Evolutionary conservation across 2,329 filamentous ascomycete genomes (phyloP).

Genomic region (Tolypocladium cylindrosporum): DNA sequence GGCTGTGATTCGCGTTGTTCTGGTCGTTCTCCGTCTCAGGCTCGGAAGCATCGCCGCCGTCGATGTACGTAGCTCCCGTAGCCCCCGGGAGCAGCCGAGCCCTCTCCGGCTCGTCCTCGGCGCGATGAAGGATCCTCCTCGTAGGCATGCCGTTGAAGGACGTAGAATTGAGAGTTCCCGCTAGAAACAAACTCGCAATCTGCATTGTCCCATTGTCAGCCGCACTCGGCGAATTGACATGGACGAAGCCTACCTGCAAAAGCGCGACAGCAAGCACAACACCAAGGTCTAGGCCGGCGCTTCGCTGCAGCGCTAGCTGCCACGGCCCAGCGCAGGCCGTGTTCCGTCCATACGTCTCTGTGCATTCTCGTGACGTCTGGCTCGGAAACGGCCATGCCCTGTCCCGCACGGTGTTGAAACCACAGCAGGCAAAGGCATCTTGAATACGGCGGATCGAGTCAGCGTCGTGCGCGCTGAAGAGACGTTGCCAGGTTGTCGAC

Average conservation of each 20-base stretch:
- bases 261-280: conserved; percentile 39
- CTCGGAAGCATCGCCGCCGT: too few species aligned
- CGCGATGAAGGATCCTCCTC: too few species aligned
- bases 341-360: conserved; percentile 29
- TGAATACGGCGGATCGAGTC: conserved; percentile 45
- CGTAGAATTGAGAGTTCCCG: too few species aligned
- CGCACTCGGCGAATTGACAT: too few species aligned
- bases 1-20: too few species aligned
- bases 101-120: too few species aligned
- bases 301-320: conserved; percentile 18
- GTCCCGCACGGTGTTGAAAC: conserved; percentile 42
- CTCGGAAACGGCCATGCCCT: conserved; percentile 46
- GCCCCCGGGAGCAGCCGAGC: too few species aligned
- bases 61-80: too few species aligned
- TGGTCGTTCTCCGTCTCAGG: too few species aligned
- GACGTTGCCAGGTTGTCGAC: conserved; percentile 10
- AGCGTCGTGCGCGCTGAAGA: conserved; percentile 30
- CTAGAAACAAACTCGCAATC: too few species aligned
- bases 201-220: too few species aligned
- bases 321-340: conserved; percentile 39
- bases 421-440: conserved; percentile 53
- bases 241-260: conserved; percentile 28
- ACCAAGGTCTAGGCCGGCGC: conserved; percentile 34
- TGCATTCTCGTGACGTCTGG: conserved; percentile 27
- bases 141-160: too few species aligned